Base-by-base conservation (phyloP, 108 stramenopile genomes). In the Nitzschia sp. region DNA sequence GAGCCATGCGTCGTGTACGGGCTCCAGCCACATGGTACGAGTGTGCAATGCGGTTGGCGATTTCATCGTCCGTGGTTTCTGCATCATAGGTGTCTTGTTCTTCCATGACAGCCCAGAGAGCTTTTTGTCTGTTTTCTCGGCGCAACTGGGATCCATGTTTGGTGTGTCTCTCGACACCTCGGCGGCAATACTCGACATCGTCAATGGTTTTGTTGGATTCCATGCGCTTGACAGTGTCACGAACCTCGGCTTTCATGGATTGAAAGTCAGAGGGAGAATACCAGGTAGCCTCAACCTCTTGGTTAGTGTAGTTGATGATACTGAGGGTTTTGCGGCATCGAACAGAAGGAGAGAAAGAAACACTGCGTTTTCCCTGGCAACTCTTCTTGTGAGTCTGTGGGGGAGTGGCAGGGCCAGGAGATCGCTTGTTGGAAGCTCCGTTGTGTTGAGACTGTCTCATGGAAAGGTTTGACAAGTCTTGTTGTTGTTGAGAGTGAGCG, bases 221-320 rank as follows among this genome's bases (percentile, higher is more conserved):
- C 43, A 62, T 62, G 3, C 42, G 61, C 11, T 46, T 39, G 17
- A 62, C 43, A 10, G 61, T 44, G 11, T 43, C 21, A 2, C 41
- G 43, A 38, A 62, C 37, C 10, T 62, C 43, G 5, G 12, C 22
- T 42, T 46, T 62, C 21, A 62, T 44, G 10, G 43, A 3, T 12
- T 62, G 41, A 38, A 40, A 62, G 9, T 62, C 61, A 1, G n/a
- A 7, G 2, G 14, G 17, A 42, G 17, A 43, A 24, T 62, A 62
- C 61, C 61, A 62, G 24, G 20, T 40, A 44, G 1, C 61, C 43
- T 46, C 11, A 10, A 46, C 61, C 10, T 62, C 42, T 17, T 62
- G 42, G 43, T 2, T 1, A 20, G 61, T 40, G 43, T 62, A 62
- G 11, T 48, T 17, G n/a, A 17, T 6, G 6, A 17, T 17, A 6